A percentile compares a stretch with the other conserved stretches of the same genome.
Conservation (phyloP, 2,329 filamentous ascomycete genomes). For the Apiospora arundinis region DNA sequence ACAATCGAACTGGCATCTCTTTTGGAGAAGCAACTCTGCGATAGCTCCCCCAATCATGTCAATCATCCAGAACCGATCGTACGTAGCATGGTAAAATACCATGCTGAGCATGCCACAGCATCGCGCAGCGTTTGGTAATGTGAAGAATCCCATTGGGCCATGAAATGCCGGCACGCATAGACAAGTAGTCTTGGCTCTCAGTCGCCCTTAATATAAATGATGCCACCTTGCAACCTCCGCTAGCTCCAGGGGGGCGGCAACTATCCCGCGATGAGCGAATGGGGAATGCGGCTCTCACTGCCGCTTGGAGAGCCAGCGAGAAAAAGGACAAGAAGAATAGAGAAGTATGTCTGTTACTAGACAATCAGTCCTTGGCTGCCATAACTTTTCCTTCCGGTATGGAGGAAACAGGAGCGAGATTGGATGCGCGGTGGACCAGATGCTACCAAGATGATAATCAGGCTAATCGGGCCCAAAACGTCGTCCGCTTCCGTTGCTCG, state of each 20-base stretch:
- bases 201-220: neutral
- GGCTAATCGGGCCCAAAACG: constrained; percentile 10
- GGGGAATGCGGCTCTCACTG: neutral
- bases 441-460: neutral
- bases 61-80: neutral
- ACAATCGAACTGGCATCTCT: neutral
- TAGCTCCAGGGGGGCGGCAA: neutral
- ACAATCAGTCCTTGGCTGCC: neutral
- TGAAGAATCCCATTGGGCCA: neutral
- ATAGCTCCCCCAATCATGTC: neutral
- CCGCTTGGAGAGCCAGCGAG: neutral
- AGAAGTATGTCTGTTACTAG: neutral
- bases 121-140: neutral
- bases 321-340: neutral
- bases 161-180: neutral
- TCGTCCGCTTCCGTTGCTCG: neutral
- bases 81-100: neutral
- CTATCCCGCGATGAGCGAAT: neutral
- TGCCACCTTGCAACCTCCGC: neutral
- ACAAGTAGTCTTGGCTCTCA: neutral
- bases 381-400: neutral
- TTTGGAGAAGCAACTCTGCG: neutral
- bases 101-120: neutral
- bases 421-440: neutral
- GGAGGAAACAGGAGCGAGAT: neutral